Percentiles rank a stretch among this genome's conserved stretches.
These are phyloP conservation scores for Ogataea nitratoaversa DNA, from an alignment of 805 yeast species.

Conservation along the genomic window DNA sequence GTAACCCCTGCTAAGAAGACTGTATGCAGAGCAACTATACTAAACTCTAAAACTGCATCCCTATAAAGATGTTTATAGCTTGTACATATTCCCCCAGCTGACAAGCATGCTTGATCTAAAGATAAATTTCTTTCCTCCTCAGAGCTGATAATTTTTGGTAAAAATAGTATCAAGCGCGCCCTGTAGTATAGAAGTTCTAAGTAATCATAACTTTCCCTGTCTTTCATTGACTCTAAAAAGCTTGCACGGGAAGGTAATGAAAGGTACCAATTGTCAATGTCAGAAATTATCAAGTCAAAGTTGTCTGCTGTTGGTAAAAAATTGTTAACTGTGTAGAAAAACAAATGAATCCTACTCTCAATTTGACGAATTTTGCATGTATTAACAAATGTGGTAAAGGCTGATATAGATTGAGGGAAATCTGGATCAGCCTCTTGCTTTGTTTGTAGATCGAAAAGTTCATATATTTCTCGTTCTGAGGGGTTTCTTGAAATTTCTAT, in stretches of 20 bases:
- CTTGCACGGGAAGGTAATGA: constrained; percentile 9
- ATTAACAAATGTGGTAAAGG: constrained; percentile 13
- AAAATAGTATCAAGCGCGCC: constrained; percentile 12
- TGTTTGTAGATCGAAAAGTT: constrained; percentile 12
- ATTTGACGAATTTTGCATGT: constrained; percentile 18
- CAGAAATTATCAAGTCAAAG: constrained; percentile 12
- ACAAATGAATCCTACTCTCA: constrained; percentile 17
- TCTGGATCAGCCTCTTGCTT: constrained; percentile 13
- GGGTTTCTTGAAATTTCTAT: constrained; percentile 12
- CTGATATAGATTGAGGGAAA: constrained; percentile 12
- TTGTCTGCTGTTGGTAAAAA: constrained; percentile 10
- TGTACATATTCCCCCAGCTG: constrained; percentile 23
- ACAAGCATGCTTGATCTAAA: constrained; percentile 15
- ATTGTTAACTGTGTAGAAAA: constrained; percentile 15
- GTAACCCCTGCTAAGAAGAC: constrained; percentile 25
- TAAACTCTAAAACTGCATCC: constrained; percentile 20
- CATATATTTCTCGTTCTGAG: constrained; percentile 7
- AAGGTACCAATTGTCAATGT: constrained; percentile 15
- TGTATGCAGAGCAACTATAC: constrained; percentile 21
- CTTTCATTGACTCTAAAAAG: constrained; percentile 11
- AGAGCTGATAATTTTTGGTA: constrained; percentile 17
- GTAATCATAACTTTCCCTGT: constrained; percentile 18
- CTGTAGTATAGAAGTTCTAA: constrained; percentile 17
- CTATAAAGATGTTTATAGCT: constrained; percentile 16
- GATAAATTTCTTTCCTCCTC: constrained; percentile 8